A percentile compares a stretch with the other conserved stretches of the same genome.
phyloP scores from a whole-genome alignment of 2,329 filamentous ascomycete genomes.

The Fusarium caatingaense region DNA sequence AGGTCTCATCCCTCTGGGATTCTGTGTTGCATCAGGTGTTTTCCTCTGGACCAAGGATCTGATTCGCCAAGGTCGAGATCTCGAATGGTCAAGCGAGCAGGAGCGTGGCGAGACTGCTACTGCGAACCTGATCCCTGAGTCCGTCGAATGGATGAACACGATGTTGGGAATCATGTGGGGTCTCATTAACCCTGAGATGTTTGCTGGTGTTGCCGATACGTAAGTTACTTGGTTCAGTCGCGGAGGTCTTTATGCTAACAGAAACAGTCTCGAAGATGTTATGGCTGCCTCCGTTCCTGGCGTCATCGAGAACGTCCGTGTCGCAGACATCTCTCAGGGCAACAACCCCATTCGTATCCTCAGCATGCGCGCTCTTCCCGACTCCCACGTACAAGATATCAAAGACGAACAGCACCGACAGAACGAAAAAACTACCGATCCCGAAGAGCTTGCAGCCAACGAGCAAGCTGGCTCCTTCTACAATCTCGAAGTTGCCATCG shows the following conservation, averaged over 20 bases:
- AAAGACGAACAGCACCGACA: constrained; percentile 83
- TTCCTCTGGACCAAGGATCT: constrained; percentile 93
- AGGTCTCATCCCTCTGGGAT: constrained; percentile 78
- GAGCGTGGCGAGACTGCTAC: constrained; percentile 86
- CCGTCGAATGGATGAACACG: constrained; percentile 96
- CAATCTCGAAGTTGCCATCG: constrained; percentile 90
- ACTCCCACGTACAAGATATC: constrained; percentile 82
- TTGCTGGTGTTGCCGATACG: constrained; percentile 89
- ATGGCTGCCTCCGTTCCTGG: constrained; percentile 96
- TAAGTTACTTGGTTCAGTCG: constrained; percentile 39
- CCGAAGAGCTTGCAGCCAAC: constrained; percentile 86
- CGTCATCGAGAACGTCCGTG: constrained; percentile 92
- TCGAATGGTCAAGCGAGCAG: constrained; percentile 91
- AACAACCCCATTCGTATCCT: constrained; percentile 90
- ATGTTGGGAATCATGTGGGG: constrained; percentile 88
- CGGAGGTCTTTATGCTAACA: constrained; percentile 11
- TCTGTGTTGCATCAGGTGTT: constrained; percentile 79
- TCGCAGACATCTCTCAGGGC: constrained; percentile 94
- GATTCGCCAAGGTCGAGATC: constrained; percentile 80
- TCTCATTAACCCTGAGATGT: constrained; percentile 94
- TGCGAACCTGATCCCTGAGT: constrained; percentile 90
- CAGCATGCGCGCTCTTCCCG: constrained; percentile 83
- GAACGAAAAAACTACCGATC: constrained; percentile 84
- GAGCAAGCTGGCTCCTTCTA: constrained; percentile 94
- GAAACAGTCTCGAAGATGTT: constrained; percentile 70